Conservation (phyloP, 2,329 filamentous ascomycete genomes). For the Colletotrichum sp. region DNA sequence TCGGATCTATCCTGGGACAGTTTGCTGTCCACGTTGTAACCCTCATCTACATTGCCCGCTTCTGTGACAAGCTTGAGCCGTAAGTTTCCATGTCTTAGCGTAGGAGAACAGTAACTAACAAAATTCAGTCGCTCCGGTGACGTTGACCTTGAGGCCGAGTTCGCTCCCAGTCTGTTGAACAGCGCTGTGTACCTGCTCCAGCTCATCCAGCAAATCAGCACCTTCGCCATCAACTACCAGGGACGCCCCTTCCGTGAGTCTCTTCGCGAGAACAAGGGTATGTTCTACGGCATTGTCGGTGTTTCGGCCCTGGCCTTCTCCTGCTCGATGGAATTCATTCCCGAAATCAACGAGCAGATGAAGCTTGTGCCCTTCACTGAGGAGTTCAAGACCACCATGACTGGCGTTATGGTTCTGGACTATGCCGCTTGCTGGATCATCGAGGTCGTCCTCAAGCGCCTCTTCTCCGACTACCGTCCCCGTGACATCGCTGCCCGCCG, state of each 20-base stretch:
- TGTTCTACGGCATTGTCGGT: constrained; percentile 96
- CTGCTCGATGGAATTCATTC: constrained; percentile 93
- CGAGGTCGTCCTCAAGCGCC: constrained; percentile 81
- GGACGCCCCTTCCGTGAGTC: constrained; percentile 96
- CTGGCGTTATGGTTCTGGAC: constrained; percentile 83
- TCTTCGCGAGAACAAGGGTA: constrained; percentile 93
- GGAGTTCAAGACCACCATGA: constrained; percentile 91
- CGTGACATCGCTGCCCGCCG: constrained; percentile 91
- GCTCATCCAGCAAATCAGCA: constrained; percentile 98
- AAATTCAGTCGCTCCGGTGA: constrained; percentile 53
- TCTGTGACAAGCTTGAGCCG: constrained; percentile 86
- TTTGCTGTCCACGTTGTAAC: constrained; percentile 96
- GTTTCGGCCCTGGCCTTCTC: constrained; percentile 91
- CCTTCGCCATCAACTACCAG: constrained; percentile 99
- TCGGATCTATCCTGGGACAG: constrained; percentile 94
- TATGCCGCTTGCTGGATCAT: constrained; percentile 87
- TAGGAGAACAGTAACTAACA: constrained; percentile 29
- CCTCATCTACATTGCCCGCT: constrained; percentile 90
- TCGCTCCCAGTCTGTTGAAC: constrained; percentile 91
- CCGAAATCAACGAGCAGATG: constrained; percentile 93
- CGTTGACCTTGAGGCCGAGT: constrained; percentile 93
- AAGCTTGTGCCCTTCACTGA: constrained; percentile 87
- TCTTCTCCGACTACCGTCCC: constrained; percentile 90
- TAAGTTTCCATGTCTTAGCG: constrained; percentile 53
- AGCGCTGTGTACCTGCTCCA: constrained; percentile 96